Base-by-base conservation (phyloP, 1,284 basidiomycete species). In the Rhodotorula mucilaginosa region DNA sequence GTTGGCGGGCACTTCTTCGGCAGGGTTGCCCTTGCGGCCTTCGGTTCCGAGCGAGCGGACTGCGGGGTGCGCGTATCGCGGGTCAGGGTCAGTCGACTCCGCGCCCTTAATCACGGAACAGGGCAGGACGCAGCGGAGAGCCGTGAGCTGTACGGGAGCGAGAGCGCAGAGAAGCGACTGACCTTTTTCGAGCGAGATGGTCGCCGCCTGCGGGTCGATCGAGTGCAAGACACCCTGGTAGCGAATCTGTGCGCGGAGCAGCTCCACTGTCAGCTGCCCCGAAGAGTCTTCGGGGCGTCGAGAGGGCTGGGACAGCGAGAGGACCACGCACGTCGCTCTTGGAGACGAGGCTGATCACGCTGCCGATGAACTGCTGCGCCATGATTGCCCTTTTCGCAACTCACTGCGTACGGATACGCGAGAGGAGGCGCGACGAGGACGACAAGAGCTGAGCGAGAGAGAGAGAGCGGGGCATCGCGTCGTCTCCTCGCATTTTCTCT, bases 11-110 rank as follows among this genome's bases (percentile, higher is more conserved):
- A 80, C 79, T 67, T 79, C 78, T 61, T 75, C 72, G 19, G 74
- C 69, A 3, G 77, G 75, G 64, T 77, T 77, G 39, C 62, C 66
- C 62, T 79, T 78, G 39, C 79, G 69, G 19, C 79, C 79, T 68
- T 80, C 79, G 2, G 79, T 79, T 10, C 79, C 79, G 66, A 79
- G 73, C 15, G 77, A 78, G n/a, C 79, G 73, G 29, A 80, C 79
- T 78, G 71, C 34, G 46, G 0, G 21, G 3, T 18, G 15, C 46
- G 31, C n/a, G 52, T 29, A 26, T 26, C 6, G 39, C 19, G 12
- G 10, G 18, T 49, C 12, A 29, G 12, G 10, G 18, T 61, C 59
- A 61, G 48, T 31, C 21, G 15, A 47, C 34, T 34, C 34, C 34
- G 6, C 34, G 34, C 6, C 34, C 8, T 1, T 1, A 5, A 34